phyloP scores from a whole-genome alignment of 2,329 filamentous ascomycete species.

The Blastomyces emzantsi region DNA sequence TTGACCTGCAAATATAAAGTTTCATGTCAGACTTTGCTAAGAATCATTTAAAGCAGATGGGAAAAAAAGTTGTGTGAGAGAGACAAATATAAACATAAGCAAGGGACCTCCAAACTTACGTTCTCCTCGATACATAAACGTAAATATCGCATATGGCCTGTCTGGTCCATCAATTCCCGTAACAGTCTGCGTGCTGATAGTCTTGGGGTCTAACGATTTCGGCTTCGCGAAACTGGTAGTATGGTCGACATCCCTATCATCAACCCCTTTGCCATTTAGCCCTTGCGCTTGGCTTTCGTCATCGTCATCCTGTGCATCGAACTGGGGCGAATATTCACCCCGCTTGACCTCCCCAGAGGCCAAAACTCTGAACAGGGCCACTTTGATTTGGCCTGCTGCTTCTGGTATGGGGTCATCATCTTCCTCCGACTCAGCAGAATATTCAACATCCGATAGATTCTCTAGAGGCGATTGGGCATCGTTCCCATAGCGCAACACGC shows the following conservation, averaged over 20 bases:
- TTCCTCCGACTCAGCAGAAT: constrained; percentile 60
- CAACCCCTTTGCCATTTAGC: constrained; percentile 40
- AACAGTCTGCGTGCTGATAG: constrained; percentile 98
- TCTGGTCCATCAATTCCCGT: constrained; percentile 94
- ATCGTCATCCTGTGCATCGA: constrained; percentile 92
- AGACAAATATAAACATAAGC: background rate
- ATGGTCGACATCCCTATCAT: constrained; percentile 81
- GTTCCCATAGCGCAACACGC: constrained; percentile 69
- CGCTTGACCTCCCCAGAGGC: constrained; percentile 96
- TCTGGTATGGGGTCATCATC: constrained; percentile 83
- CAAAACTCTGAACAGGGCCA: constrained; percentile 88
- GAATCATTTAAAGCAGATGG: background rate
- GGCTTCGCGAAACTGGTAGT: constrained; percentile 97
- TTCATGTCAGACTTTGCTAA: constrained; percentile 8
- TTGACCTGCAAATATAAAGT: constrained; percentile 54
- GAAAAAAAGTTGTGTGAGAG: background rate
- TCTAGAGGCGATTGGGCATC: constrained; percentile 68
- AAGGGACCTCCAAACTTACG: constrained; percentile 50
- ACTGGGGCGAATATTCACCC: constrained; percentile 95
- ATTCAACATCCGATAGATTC: constrained; percentile 57
- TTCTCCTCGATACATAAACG: constrained; percentile 94
- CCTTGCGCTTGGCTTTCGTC: constrained; percentile 53
- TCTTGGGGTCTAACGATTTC: constrained; percentile 90
- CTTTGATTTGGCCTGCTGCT: constrained; percentile 95
- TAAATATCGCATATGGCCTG: constrained; percentile 93